These are phyloP conservation scores for Penicillium taxi DNA, from an alignment of 495 filamentous ascomycete species.

Conservation along the genomic window DNA sequence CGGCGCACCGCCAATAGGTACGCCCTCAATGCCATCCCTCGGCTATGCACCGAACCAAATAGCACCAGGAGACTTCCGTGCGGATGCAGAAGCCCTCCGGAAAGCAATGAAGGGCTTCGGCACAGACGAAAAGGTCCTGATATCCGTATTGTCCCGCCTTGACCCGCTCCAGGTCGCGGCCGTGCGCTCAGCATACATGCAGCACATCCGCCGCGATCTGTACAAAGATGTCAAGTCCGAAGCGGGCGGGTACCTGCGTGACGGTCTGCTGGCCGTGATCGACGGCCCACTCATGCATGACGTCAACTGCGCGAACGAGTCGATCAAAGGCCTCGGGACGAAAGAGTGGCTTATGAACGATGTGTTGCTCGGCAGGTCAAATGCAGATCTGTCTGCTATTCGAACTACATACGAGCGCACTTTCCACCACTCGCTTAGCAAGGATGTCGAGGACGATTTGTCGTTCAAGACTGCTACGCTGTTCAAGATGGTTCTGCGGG, in stretches of 20 bases:
- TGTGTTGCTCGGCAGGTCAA: constrained; percentile 70
- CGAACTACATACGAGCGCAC: constrained; percentile 63
- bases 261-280: constrained; percentile 59
- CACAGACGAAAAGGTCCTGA: constrained; percentile 71
- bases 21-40: constrained; percentile 47
- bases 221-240: constrained; percentile 68
- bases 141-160: constrained; percentile 54
- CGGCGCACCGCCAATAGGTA: constrained; percentile 28
- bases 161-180: constrained; percentile 66
- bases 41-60: constrained; percentile 56
- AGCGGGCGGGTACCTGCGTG: constrained; percentile 62
- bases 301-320: constrained; percentile 52
- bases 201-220: constrained; percentile 55
- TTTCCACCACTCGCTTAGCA: constrained; percentile 53
- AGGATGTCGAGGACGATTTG: constrained; percentile 66
- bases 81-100: constrained; percentile 66
- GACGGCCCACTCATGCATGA: constrained; percentile 73
- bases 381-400: constrained; percentile 78
- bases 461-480: constrained; percentile 76
- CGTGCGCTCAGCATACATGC: constrained; percentile 56
- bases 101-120: constrained; percentile 89
- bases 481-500: constrained; percentile 69
- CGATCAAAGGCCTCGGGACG: constrained; percentile 72
- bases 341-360: constrained; percentile 83
- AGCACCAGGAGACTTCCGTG: constrained; percentile 55